A percentile compares a stretch with the other conserved stretches of the same genome.
phyloP scores from a whole-genome alignment of 129 eudicot genomes.

The Chrysanthemum makinoi region DNA sequence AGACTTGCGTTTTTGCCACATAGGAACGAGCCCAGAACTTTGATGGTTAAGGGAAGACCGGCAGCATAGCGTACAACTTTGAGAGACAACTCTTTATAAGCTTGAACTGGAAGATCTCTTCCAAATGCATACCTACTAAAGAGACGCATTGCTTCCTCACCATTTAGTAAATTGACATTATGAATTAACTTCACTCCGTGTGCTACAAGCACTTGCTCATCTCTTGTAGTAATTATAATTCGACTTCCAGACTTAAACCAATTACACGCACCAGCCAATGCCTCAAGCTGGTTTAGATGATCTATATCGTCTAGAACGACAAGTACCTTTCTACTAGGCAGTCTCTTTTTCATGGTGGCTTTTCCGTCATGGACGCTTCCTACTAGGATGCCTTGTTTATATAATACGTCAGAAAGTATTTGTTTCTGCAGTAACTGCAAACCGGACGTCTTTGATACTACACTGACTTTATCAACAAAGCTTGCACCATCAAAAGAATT shows the following conservation, averaged over 20 bases:
- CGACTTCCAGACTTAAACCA: conserved; percentile 37
- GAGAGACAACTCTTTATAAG: conserved; percentile 16
- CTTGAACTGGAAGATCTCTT: conserved; percentile 24
- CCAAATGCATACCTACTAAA: conserved; percentile 42
- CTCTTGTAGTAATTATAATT: conserved; percentile 39
- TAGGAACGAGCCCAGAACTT: conserved; percentile 44
- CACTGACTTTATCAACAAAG: conserved; percentile 5
- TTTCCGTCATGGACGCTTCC: conserved; percentile 2
- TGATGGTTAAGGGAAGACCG: conserved; percentile 45
- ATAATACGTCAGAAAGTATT: background rate
- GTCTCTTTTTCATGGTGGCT: background rate
- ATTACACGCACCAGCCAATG: conserved; percentile 5
- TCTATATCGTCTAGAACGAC: conserved; percentile 42
- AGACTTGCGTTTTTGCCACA: conserved; percentile 22
- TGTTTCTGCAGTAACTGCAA: conserved; percentile 1
- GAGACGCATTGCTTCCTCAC: conserved; percentile 20
- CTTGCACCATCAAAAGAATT: conserved; percentile 12
- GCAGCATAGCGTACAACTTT: conserved; percentile 32
- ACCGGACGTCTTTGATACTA: background rate
- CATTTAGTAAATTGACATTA: conserved; percentile 12
- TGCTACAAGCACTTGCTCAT: conserved; percentile 15
- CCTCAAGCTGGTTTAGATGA: conserved; percentile 25
- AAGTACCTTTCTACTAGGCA: conserved; percentile 18
- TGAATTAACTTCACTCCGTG: conserved; percentile 17
- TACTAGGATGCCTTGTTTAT: background rate